Evolutionary conservation across 1,284 basidiomycete genomes (phyloP).

Genomic region (Pascua sp.): DNA sequence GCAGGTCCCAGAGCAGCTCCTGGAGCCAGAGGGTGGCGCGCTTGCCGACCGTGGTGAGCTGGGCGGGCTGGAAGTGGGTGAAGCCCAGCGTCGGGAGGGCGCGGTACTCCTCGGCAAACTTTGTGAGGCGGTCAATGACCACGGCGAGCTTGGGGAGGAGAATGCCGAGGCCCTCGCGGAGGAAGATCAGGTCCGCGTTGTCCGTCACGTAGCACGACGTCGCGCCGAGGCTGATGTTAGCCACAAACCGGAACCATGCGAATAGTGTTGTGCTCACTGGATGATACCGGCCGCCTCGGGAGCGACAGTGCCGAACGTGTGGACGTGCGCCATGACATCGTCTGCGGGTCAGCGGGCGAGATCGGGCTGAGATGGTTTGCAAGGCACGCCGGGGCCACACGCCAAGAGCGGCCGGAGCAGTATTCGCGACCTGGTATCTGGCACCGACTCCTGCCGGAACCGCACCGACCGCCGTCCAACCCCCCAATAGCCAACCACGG

Average conservation of each 20-base stretch:
- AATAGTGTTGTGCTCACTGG: slow-evolving; percentile 69
- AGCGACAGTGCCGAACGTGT: slow-evolving; percentile 90
- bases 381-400: too few species aligned
- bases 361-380: too few species aligned
- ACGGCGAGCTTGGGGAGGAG: slow-evolving; percentile 82
- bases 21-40: slow-evolving; percentile 97
- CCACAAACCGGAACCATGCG: neutral
- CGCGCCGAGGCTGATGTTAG: slow-evolving; percentile 69
- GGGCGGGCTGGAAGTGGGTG: slow-evolving; percentile 99
- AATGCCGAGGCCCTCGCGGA: slow-evolving; percentile 79
- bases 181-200: slow-evolving; percentile 96
- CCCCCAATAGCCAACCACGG: too few species aligned
- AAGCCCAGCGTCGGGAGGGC: slow-evolving; percentile 89
- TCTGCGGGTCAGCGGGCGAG: slow-evolving; percentile 46
- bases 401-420: too few species aligned
- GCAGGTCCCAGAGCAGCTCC: slow-evolving; percentile 94
- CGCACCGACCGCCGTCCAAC: too few species aligned
- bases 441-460: too few species aligned
- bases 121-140: slow-evolving; percentile 80
- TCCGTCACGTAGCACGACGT: slow-evolving; percentile 99
- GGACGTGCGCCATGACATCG: slow-evolving; percentile 99
- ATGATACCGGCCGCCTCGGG: slow-evolving; percentile 97
- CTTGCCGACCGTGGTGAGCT: slow-evolving; percentile 98
- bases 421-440: too few species aligned
- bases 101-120: slow-evolving; percentile 69